Percentiles rank a stretch among this genome's conserved stretches.
phyloP scores from a whole-genome alignment of 768 basidiomycete species.

The Cantharellus cinnabarinus region DNA sequence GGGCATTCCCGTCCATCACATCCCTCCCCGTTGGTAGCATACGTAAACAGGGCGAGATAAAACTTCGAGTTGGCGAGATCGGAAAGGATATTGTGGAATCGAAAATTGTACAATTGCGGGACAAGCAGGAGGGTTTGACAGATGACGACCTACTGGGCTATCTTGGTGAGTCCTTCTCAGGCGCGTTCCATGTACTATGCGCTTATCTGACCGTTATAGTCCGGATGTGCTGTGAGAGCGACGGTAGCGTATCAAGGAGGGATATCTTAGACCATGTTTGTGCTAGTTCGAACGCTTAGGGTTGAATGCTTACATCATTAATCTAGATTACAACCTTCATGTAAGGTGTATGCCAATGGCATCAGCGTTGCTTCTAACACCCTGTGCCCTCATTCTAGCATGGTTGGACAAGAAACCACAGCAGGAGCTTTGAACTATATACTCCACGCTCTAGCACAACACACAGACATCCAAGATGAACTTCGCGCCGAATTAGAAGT shows the following conservation, averaged over 20 bases:
- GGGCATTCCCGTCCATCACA: conserved; percentile 1
- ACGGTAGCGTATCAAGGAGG: no score
- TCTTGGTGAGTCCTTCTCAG: no score
- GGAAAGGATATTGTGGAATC: not conserved
- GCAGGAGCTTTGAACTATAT: conserved; percentile 6
- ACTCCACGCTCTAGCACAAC: conserved; percentile 4
- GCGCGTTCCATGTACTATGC: no score
- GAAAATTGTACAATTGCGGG: not conserved
- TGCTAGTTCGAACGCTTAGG: no score
- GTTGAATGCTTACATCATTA: not conserved
- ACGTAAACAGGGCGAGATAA: conserved; percentile 3
- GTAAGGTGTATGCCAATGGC: not conserved
- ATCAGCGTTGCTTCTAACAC: not conserved
- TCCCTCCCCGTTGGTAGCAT: conserved; percentile 2
- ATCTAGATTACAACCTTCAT: not conserved
- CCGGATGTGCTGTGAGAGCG: no score
- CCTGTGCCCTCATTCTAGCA: not conserved
- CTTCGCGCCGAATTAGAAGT: conserved; percentile 5
- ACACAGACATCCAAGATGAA: conserved; percentile 7
- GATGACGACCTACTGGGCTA: no score
- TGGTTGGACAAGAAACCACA: conserved; percentile 8
- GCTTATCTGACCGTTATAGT: no score
- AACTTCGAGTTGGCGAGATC: conserved; percentile 1
- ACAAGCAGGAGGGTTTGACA: not conserved
- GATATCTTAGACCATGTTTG: no score